These are phyloP conservation scores for Trypanosoma brucei DNA, from an alignment of 208 protist species.

Conservation along the genomic window DNA sequence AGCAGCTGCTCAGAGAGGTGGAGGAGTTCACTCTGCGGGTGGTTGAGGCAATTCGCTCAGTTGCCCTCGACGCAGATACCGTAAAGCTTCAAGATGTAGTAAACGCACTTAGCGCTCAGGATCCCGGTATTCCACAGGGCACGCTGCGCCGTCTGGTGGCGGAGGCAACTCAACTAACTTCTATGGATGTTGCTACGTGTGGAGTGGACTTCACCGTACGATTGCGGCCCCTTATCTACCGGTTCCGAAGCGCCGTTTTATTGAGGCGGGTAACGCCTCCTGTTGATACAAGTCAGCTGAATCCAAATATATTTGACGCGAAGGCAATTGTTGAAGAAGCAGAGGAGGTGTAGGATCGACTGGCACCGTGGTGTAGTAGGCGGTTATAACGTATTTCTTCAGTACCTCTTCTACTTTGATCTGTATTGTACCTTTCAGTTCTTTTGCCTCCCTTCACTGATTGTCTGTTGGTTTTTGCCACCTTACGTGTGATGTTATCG, in stretches of 20 bases:
- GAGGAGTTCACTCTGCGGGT: constrained; percentile 73
- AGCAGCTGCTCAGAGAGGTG: constrained; percentile 64
- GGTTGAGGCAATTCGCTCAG: constrained; percentile 53
- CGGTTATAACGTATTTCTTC: no score
- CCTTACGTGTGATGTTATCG: no score
- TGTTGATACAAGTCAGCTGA: neutral
- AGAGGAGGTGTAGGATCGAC: no score
- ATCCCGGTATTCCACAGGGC: constrained; percentile 40
- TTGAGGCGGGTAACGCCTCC: constrained; percentile 44
- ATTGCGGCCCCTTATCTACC: constrained; percentile 42
- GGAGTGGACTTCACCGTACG: constrained; percentile 35
- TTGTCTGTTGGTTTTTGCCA: no score
- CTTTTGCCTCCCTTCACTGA: no score
- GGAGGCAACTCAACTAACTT: constrained; percentile 46
- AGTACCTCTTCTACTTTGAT: no score
- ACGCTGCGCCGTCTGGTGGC: constrained; percentile 47
- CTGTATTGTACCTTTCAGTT: no score
- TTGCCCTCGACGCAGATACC: constrained; percentile 28
- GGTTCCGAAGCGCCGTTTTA: constrained; percentile 63
- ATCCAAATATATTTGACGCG: no score
- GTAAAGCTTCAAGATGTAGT: constrained; percentile 47
- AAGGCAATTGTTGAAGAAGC: no score
- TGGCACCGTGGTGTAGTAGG: no score
- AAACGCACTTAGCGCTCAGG: constrained; percentile 32
- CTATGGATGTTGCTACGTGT: constrained; percentile 56